Base-by-base conservation (phyloP, 257 asterid species). In the Haberlea rhodopensis region DNA sequence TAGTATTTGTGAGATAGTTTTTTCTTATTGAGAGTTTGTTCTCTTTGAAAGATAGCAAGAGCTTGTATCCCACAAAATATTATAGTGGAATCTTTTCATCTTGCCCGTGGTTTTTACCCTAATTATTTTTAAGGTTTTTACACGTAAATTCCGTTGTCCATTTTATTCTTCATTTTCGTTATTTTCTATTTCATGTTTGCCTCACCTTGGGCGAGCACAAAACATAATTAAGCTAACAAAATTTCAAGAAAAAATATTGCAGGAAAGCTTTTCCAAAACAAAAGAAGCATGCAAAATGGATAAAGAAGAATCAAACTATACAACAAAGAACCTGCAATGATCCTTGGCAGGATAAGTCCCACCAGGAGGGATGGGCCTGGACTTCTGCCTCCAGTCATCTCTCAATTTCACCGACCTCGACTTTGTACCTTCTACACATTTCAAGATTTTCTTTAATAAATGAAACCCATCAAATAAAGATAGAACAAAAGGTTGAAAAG, bases 291-390 rank as follows among this genome's bases (percentile, higher is more conserved):
- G 1, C 16, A 37, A 28, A 29, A 62, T 56, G 27, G 2, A 5
- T 34, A 25, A 55, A 27, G 20, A 62, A 9, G 48, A 20, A 40
- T 3, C 20, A 55, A 48, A 40, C 19, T 26, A 21, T 18, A 4
- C 32, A 40, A 68, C 11, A 45, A 65, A 55, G 55, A 46, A 92
- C 97, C 99, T 94, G 99, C 95, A 94, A 48, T 90, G 95, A 32
- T 94, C 97, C 83, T 87, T 90, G 25, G 97, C 99, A 5, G 99
- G 99, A 76, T 94, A 94, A 66, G 91, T 84, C 8, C 97, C 99
- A 68, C 97, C 99, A 28, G 97, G 90, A 65, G 96, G 92, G 22
- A 94, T 84, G 60, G 97, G 95, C 70, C 66, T 82, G 46, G 97
- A 90, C 74, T 79, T 84, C 65, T 82, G 80, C 87, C 97, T 81